Conservation (phyloP, 1,284 basidiomycete species). For the Apiotrichum mycotoxinovorans region DNA sequence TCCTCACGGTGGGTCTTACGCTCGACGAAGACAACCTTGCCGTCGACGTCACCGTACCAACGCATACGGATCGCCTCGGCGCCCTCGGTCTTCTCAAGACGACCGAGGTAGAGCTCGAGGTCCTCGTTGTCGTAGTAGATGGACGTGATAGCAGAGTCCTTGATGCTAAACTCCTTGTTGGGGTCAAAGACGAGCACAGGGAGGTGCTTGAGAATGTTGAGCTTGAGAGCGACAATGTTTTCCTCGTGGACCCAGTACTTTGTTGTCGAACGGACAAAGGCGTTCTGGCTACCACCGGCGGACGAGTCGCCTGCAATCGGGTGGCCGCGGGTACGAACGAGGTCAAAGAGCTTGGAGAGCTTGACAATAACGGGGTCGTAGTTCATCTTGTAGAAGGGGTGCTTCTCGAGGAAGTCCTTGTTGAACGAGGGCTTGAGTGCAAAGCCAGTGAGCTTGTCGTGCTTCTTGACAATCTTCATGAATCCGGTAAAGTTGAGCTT, state of each 20-base stretch:
- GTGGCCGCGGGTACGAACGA: conserved; percentile 91
- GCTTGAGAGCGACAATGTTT: conserved; percentile 91
- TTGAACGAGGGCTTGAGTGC: conserved; percentile 61
- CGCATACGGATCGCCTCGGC: conserved; percentile 93
- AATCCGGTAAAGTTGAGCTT: conserved; percentile 98
- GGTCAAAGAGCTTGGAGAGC: conserved; percentile 90
- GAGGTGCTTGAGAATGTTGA: conserved; percentile 88
- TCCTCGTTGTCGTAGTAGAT: conserved; percentile 79
- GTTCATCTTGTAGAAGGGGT: conserved; percentile 76
- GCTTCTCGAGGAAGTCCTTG: conserved; percentile 86
- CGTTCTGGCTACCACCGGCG: conserved; percentile 91
- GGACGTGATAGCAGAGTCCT: conserved; percentile 69
- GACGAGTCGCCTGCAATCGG: conserved; percentile 89
- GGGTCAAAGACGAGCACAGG: conserved; percentile 94
- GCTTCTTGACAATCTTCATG: conserved; percentile 98
- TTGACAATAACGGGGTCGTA: conserved; percentile 89
- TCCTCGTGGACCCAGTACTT: conserved; percentile 99
- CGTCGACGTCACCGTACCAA: conserved; percentile 94
- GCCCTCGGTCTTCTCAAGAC: conserved; percentile 96
- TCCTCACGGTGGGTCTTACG: conserved; percentile 98
- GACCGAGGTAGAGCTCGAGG: conserved; percentile 94
- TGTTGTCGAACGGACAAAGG: conserved; percentile 94
- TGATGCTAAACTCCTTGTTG: conserved; percentile 86
- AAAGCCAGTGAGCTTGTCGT: conserved; percentile 61
- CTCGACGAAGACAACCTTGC: conserved; percentile 86